Percentiles rank a stretch among this genome's conserved stretches.
Conservation (phyloP, 2,329 filamentous ascomycete genomes). For the Mariannaea elegans region DNA sequence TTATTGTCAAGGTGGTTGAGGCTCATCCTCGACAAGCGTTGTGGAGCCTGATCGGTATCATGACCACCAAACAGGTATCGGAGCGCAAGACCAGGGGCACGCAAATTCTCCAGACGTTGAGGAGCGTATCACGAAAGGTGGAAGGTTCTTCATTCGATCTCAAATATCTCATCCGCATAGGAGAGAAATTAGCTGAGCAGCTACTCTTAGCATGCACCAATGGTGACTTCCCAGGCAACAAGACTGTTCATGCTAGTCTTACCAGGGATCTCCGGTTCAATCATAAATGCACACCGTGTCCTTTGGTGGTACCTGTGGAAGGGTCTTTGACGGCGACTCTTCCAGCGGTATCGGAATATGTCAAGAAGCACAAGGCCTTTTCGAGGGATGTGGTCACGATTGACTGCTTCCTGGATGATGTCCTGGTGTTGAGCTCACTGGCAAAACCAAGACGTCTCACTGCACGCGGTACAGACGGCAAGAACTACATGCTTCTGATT, state of each 20-base stretch:
- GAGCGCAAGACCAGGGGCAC: slow-evolving; percentile 69
- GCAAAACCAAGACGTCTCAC: slow-evolving; percentile 92
- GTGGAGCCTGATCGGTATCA: slow-evolving; percentile 89
- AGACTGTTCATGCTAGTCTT: slow-evolving; percentile 75
- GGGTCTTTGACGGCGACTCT: slow-evolving; percentile 83
- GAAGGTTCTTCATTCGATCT: slow-evolving; percentile 68
- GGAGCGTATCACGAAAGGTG: slow-evolving; percentile 58
- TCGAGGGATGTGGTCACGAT: slow-evolving; percentile 88
- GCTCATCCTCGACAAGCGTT: slow-evolving; percentile 90
- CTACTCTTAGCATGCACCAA: slow-evolving; percentile 83
- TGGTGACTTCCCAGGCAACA: slow-evolving; percentile 75
- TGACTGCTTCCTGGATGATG: slow-evolving; percentile 82
- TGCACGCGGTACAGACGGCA: slow-evolving; percentile 88
- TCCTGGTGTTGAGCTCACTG: slow-evolving; percentile 87
- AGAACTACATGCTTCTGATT: slow-evolving; percentile 87
- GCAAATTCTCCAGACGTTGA: slow-evolving; percentile 61
- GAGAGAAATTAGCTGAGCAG: slow-evolving; percentile 85
- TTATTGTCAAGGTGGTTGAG: slow-evolving; percentile 87
- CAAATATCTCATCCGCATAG: slow-evolving; percentile 75
- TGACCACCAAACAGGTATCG: slow-evolving; percentile 76
- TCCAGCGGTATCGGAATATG: slow-evolving; percentile 76
- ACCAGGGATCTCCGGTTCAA: slow-evolving; percentile 83
- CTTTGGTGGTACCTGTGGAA: slow-evolving; percentile 89
- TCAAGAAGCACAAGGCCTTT: slow-evolving; percentile 85
- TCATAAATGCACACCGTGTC: slow-evolving; percentile 82